Base-by-base conservation (phyloP, 106 monocot genomes). In the Allium cepa region DNA sequence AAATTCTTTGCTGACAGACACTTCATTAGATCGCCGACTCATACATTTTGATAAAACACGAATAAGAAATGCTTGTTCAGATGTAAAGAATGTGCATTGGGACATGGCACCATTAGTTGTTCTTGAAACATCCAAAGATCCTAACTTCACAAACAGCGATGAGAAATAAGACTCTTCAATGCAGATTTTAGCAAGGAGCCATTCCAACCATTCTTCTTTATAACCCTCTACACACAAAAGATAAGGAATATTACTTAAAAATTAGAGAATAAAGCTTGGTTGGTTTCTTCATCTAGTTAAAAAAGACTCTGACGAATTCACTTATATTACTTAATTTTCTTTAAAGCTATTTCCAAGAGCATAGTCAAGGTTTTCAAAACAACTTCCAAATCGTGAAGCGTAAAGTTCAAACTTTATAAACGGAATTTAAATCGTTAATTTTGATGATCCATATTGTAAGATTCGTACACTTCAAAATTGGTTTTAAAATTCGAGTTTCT, bases 181-280 rank as follows among this genome's bases (percentile, higher is more conserved):
- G 69, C 96, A 92, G 26, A 80, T 36, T 76, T 84, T 86, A 45
- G 83, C 76, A 46, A 92, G 69, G 26, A 96, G 80, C 78, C 88
- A 76, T 27, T 82, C 81, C 26, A 96, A 66, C 91, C 86, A 92
- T 48, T 88, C 88, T 68, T 91, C 91, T 58, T 70, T 46, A 74
- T 76, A 82, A 0, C 78, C 96, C 73, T 12, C 95, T 95, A 79
- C 15, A 75, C 27, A 45, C 36, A 15, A 75, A 46, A 47, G 4
- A 0, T 27, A 36, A 61, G 3, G 13, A 28, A 13, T 7, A 61
- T 27, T 26, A 61, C 9, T 28, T 22, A 61, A 13, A 9, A 26
- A 27, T 7, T 5, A 26, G 0, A 8, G 4, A n/a, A 27, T 22
- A 61, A 10, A 61, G 36, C 36, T 36, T 36, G 36, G 5, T 36